phyloP scores from a whole-genome alignment of 163 green algal genomes.

The Coccomyxa subellipsoidea region DNA sequence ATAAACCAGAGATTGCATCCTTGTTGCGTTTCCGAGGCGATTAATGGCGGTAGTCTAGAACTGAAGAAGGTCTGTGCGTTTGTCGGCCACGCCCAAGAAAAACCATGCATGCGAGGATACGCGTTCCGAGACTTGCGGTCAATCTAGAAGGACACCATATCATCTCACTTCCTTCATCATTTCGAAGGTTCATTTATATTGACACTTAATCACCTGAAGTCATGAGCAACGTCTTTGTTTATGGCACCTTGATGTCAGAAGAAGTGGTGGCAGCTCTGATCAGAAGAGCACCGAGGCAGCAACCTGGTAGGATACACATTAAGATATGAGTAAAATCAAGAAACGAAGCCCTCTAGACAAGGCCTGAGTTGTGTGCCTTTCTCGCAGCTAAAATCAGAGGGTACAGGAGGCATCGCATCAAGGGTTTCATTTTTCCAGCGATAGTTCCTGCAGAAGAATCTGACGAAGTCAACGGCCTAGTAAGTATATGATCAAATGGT shows the following conservation, averaged over 20 bases:
- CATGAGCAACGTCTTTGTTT: constrained; percentile 22
- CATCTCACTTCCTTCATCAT: not conserved
- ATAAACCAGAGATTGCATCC: too few species aligned
- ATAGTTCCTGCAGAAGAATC: not conserved
- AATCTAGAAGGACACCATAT: too few species aligned
- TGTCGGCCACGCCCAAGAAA: too few species aligned
- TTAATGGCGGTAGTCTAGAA: too few species aligned
- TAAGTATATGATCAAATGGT: not conserved
- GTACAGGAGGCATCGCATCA: constrained; percentile 19
- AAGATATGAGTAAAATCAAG: not conserved
- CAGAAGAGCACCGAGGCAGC: constrained; percentile 8
- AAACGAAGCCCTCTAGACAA: not conserved
- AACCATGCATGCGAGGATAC: too few species aligned
- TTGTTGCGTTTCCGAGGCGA: too few species aligned
- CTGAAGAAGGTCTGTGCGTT: too few species aligned
- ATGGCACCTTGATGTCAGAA: constrained; percentile 26
- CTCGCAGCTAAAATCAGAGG: constrained; percentile 18
- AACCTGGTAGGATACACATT: not conserved
- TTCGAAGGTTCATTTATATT: not conserved
- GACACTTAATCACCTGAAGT: not conserved
- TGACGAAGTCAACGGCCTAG: constrained; percentile 18
- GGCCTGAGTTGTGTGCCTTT: not conserved
- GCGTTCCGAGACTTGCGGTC: constrained; percentile 3
- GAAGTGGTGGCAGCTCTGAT: constrained; percentile 25
- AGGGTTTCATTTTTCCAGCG: constrained; percentile 17